Conservation (phyloP, 345 rosid genomes). For the Eutrema japonicum region DNA sequence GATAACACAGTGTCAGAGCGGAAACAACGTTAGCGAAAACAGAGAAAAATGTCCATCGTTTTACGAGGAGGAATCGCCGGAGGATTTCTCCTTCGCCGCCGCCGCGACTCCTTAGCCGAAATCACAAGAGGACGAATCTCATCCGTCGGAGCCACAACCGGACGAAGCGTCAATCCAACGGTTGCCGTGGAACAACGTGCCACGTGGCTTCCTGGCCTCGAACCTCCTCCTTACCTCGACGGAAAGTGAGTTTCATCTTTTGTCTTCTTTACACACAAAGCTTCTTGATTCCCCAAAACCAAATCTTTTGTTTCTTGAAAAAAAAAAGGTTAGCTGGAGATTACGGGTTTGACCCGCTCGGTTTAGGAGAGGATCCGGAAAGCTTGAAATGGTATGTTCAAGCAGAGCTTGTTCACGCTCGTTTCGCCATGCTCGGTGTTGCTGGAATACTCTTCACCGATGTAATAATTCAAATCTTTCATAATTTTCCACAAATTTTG, state of each 20-base stretch:
- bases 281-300: background rate
- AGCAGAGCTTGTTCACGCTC: conserved; percentile 90
- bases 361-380: conserved; percentile 85
- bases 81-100: conserved; percentile 17
- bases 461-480: conserved; percentile 38
- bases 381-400: conserved; percentile 97
- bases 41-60: conserved; percentile 32
- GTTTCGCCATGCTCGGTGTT: conserved; percentile 94
- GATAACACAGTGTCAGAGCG: conserved; percentile 26
- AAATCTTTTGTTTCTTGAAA: conserved; percentile 14
- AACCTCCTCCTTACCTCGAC: conserved; percentile 84
- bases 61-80: conserved; percentile 38
- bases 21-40: conserved; percentile 1
- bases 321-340: conserved; percentile 73
- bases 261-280: background rate
- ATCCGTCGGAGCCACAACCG: conserved; percentile 13
- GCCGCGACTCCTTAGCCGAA: background rate
- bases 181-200: conserved; percentile 66
- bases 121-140: conserved; percentile 27
- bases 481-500: background rate
- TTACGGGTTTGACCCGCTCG: conserved; percentile 92
- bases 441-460: conserved; percentile 95
- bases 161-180: conserved; percentile 26
- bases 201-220: conserved; percentile 95
- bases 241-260: conserved; percentile 64